Conservation (phyloP, 2,329 filamentous ascomycete genomes). For the Phaeomoniella chlamydospora region DNA sequence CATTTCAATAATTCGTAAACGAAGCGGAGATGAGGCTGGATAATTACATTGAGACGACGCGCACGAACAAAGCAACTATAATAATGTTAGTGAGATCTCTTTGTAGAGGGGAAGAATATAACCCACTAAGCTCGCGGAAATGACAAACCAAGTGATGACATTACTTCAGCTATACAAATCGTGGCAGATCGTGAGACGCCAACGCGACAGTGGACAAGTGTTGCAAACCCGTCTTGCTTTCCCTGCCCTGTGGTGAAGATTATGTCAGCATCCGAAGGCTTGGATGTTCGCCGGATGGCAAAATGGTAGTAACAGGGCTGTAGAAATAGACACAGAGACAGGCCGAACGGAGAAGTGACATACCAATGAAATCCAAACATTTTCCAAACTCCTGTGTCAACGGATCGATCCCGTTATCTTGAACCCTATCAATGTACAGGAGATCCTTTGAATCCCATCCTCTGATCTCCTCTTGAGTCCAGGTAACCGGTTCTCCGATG, state of each 20-base stretch:
- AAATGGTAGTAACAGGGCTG: neutral
- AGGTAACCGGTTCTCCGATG: slow-evolving; percentile 76
- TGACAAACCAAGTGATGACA: slow-evolving; percentile 65
- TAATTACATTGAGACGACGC: slow-evolving; percentile 87
- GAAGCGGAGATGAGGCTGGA: slow-evolving; percentile 90
- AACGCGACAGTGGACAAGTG: slow-evolving; percentile 89
- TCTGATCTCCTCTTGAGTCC: slow-evolving; percentile 57
- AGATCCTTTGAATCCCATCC: slow-evolving; percentile 67
- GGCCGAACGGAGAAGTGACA: slow-evolving; percentile 23
- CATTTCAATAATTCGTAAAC: slow-evolving; percentile 91
- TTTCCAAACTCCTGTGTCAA: slow-evolving; percentile 71
- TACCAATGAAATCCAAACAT: slow-evolving; percentile 87
- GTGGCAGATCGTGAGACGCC: slow-evolving; percentile 92
- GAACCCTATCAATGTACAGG: slow-evolving; percentile 68
- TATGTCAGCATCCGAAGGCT: too few species aligned
- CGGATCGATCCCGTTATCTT: slow-evolving; percentile 94
- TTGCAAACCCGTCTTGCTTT: slow-evolving; percentile 61
- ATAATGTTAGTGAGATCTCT: too few species aligned
- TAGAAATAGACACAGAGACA: too few species aligned
- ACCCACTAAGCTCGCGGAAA: slow-evolving; percentile 77
- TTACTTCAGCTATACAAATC: slow-evolving; percentile 98
- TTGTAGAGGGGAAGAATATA: neutral
- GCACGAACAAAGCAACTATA: slow-evolving; percentile 88
- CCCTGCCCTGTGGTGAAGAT: slow-evolving; percentile 69
- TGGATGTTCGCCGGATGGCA: too few species aligned